These are phyloP conservation scores for Chaetoceros muelleri DNA, from an alignment of 108 stramenopile species.

Conservation along the genomic window DNA sequence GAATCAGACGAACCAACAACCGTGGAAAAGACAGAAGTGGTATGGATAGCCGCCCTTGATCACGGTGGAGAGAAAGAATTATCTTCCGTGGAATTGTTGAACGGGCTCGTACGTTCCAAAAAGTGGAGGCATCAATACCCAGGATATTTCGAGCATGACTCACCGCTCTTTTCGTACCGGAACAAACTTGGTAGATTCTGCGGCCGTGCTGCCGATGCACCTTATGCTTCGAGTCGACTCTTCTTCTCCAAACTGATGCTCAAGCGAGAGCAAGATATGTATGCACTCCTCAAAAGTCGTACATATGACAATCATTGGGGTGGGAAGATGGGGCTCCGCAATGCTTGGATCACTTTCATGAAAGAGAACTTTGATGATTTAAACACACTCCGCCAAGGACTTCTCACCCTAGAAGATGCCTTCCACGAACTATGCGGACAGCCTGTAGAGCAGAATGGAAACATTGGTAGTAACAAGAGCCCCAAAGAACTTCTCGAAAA, in stretches of 20 bases:
- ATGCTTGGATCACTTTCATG: slow-evolving; percentile 70
- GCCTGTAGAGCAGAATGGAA: slow-evolving; percentile 15
- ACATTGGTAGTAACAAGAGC: slow-evolving; percentile 3
- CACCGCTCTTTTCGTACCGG: slow-evolving; percentile 55
- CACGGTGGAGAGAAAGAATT: slow-evolving; percentile 43
- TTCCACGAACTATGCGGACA: slow-evolving; percentile 65
- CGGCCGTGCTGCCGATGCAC: slow-evolving; percentile 68
- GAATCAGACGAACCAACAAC: not conserved
- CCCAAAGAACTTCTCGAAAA: slow-evolving; percentile 44
- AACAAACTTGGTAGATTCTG: slow-evolving; percentile 62
- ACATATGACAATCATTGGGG: slow-evolving; percentile 76
- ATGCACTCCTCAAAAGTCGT: slow-evolving; percentile 55
- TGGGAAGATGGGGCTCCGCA: slow-evolving; percentile 63
- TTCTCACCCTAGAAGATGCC: slow-evolving; percentile 69
- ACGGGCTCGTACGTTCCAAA: slow-evolving; percentile 45
- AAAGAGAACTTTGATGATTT: slow-evolving; percentile 67
- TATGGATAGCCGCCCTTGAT: slow-evolving; percentile 41
- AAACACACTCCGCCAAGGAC: slow-evolving; percentile 45
- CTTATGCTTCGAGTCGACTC: slow-evolving; percentile 45
- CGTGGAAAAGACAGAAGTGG: slow-evolving; percentile 11
- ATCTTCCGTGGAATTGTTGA: slow-evolving; percentile 31
- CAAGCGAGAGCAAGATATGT: slow-evolving; percentile 68
- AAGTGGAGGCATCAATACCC: slow-evolving; percentile 39
- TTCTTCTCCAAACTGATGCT: slow-evolving; percentile 67
- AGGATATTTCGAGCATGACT: slow-evolving; percentile 66